Evolutionary conservation across 2,329 filamentous ascomycete species (phyloP).

Genomic region (Alternaria arborescens): DNA sequence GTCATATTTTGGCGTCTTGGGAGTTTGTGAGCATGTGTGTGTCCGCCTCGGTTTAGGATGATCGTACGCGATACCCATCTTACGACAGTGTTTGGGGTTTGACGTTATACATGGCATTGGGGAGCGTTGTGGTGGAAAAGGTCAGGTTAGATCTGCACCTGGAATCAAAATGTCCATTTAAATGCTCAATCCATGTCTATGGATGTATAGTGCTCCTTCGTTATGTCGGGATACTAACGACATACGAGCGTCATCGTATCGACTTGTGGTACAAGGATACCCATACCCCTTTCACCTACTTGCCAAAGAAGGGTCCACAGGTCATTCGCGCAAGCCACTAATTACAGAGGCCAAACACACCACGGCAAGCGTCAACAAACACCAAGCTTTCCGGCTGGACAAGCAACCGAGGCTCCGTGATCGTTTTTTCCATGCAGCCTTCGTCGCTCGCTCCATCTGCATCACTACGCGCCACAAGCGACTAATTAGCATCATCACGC

Average conservation of each 20-base stretch:
- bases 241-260: neutral
- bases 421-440: constrained; percentile 4
- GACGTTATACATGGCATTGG: constrained; percentile 2
- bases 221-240: neutral
- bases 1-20: constrained; percentile 40
- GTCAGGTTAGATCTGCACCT: neutral
- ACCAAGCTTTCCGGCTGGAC: neutral
- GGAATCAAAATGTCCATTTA: neutral
- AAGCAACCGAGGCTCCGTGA: constrained; percentile 1
- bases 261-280: constrained; percentile 15
- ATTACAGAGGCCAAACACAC: constrained; percentile 7
- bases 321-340: constrained; percentile 6
- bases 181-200: neutral
- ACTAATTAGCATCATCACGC: constrained; percentile 6
- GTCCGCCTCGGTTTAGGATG: constrained; percentile 19
- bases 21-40: constrained; percentile 21
- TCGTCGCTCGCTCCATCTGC: constrained; percentile 18
- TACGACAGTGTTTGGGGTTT: constrained; percentile 24
- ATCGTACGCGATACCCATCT: constrained; percentile 40
- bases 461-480: constrained; percentile 24
- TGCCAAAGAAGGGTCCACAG: constrained; percentile 4
- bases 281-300: constrained; percentile 9
- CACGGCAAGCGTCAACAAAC: constrained; percentile 21
- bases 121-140: neutral
- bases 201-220: too few species aligned